Conservation (phyloP, 805 yeast genomes). For the Teunomyces stri region DNA sequence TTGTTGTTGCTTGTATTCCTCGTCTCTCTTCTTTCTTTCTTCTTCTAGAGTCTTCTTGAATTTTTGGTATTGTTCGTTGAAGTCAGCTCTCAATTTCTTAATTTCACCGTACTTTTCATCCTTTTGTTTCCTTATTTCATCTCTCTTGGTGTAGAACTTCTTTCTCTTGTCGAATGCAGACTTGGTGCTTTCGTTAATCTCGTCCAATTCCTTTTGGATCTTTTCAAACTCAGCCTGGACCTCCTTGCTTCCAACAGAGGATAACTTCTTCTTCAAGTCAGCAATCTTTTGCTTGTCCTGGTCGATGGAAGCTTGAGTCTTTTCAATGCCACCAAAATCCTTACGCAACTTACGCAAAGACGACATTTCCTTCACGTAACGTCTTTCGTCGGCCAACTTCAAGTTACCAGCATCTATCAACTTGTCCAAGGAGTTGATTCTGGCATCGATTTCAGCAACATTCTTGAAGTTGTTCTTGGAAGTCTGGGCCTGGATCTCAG, state of each 20-base stretch:
- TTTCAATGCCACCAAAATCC: constrained; percentile 71
- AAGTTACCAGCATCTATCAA: constrained; percentile 75
- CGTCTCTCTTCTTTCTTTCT: constrained; percentile 66
- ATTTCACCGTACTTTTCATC: constrained; percentile 67
- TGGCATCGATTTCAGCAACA: constrained; percentile 65
- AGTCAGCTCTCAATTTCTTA: constrained; percentile 67
- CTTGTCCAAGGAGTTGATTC: constrained; percentile 64
- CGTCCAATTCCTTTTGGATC: constrained; percentile 67
- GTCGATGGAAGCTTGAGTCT: constrained; percentile 76
- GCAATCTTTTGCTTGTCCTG: constrained; percentile 71
- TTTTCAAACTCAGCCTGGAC: constrained; percentile 66
- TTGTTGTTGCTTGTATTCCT: constrained; percentile 58
- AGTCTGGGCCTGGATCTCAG: constrained; percentile 69
- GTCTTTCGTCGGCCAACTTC: constrained; percentile 88
- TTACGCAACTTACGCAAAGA: constrained; percentile 76
- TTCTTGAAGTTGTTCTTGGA: constrained; percentile 68
- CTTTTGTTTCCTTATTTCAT: constrained; percentile 62
- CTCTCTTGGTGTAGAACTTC: constrained; percentile 60
- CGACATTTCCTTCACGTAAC: constrained; percentile 79
- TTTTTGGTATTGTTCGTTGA: constrained; percentile 69
- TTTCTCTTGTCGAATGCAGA: constrained; percentile 64
- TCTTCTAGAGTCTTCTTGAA: constrained; percentile 67
- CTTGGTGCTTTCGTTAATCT: constrained; percentile 58
- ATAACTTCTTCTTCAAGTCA: constrained; percentile 67
- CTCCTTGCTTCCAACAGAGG: constrained; percentile 59